phyloP scores from a whole-genome alignment of 768 basidiomycete genomes.

The Hirschioporus abietinus region DNA sequence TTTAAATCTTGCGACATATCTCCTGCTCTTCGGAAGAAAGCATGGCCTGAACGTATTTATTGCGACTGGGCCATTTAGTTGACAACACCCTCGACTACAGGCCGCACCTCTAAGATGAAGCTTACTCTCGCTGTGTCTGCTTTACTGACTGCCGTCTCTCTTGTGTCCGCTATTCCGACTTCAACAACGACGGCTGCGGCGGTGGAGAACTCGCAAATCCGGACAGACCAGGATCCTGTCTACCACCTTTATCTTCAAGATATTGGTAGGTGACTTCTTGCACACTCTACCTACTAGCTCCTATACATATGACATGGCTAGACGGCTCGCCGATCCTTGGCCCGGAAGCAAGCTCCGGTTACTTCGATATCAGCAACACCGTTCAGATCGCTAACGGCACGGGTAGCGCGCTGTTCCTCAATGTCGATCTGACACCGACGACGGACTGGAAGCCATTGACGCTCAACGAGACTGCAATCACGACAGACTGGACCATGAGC shows the following conservation, averaged over 20 bases:
- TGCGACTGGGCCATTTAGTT: background rate
- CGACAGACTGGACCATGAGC: slow-evolving; percentile 52
- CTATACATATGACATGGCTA: slow-evolving; percentile 15
- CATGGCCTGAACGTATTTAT: background rate
- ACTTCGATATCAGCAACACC: slow-evolving; percentile 43
- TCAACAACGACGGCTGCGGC: slow-evolving; percentile 19
- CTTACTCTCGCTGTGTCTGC: background rate
- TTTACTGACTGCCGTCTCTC: background rate
- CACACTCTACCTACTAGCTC: slow-evolving; percentile 2
- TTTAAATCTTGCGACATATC: background rate
- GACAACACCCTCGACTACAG: background rate
- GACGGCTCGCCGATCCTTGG: slow-evolving; percentile 46
- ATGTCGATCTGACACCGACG: slow-evolving; percentile 36
- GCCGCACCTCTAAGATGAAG: background rate
- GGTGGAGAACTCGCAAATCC: slow-evolving; percentile 41
- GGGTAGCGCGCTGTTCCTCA: slow-evolving; percentile 43
- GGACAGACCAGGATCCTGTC: slow-evolving; percentile 45
- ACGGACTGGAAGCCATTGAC: slow-evolving; percentile 45
- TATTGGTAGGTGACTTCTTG: slow-evolving; percentile 27
- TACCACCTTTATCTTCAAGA: slow-evolving; percentile 55
- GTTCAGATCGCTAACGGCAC: slow-evolving; percentile 39
- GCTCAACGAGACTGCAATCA: slow-evolving; percentile 40
- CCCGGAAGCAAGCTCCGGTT: slow-evolving; percentile 44
- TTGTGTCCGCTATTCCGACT: slow-evolving; percentile 11
- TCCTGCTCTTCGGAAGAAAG: background rate